Conservation (phyloP, 1,284 basidiomycete species). For the Trichosporon sp. region DNA sequence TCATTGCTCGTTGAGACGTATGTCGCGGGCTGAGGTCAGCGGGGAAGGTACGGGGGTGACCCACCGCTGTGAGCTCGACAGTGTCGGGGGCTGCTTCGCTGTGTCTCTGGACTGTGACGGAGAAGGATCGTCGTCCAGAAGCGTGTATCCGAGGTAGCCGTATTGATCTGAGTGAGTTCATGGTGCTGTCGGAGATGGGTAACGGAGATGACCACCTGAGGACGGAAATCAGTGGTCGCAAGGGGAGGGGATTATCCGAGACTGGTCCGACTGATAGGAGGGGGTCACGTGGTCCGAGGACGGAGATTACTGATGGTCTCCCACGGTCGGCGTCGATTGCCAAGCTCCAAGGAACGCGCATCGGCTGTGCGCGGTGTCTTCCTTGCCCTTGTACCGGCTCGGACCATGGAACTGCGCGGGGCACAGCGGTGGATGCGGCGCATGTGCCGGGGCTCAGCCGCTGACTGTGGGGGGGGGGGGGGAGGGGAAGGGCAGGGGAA, state of each 20-base stretch:
- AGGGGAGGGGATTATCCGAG: neutral
- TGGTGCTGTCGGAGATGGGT: neutral
- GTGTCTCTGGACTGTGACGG: neutral
- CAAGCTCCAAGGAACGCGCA: neutral
- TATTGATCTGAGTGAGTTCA: slow-evolving; percentile 7
- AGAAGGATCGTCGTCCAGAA: neutral
- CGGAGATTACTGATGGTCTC: neutral
- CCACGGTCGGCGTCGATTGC: neutral
- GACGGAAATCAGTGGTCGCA: neutral
- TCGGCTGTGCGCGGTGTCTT: neutral
- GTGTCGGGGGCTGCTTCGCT: slow-evolving; percentile 1
- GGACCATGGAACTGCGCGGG: slow-evolving; percentile 2
- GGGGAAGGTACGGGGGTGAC: neutral
- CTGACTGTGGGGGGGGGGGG: neutral
- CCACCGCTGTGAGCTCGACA: slow-evolving; percentile 22
- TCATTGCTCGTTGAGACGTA: slow-evolving; percentile 81
- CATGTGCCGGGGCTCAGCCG: neutral
- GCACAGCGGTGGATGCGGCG: neutral
- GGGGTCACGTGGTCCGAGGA: neutral
- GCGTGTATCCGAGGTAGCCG: neutral
- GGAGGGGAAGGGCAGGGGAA: neutral
- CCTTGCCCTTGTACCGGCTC: neutral
- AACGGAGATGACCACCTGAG: neutral
- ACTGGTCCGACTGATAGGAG: neutral
- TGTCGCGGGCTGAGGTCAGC: slow-evolving; percentile 55